These are phyloP conservation scores for Hypomontagnella submonticulosa DNA, from an alignment of 495 filamentous ascomycete species.

Conservation along the genomic window DNA sequence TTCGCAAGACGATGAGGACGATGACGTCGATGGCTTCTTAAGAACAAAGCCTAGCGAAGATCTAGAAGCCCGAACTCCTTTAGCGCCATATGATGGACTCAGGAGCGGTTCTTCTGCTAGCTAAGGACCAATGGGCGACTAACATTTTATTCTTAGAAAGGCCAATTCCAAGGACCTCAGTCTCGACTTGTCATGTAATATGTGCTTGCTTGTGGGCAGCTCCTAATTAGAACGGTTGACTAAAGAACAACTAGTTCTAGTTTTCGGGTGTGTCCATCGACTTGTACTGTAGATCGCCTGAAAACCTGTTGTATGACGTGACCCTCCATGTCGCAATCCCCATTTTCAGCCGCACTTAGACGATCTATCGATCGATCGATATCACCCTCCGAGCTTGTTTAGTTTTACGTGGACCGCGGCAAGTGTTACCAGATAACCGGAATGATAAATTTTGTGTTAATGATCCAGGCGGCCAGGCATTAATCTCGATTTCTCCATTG, in stretches of 20 bases:
- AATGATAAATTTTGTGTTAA: slow-evolving; percentile 10
- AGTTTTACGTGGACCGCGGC: background rate
- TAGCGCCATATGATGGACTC: slow-evolving; percentile 22
- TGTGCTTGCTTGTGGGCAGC: background rate
- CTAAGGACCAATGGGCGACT: slow-evolving; percentile 22
- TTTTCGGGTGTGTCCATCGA: background rate
- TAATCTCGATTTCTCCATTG: slow-evolving; percentile 7
- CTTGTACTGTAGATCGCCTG: background rate
- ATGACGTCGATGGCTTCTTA: slow-evolving; percentile 36
- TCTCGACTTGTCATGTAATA: background rate
- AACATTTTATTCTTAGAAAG: slow-evolving; percentile 29
- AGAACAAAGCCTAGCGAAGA: slow-evolving; percentile 24
- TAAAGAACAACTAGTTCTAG: background rate
- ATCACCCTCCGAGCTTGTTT: background rate
- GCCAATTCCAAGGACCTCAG: slow-evolving; percentile 16
- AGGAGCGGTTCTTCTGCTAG: background rate
- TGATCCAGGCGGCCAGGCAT: background rate
- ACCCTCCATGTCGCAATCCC: background rate
- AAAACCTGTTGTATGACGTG: slow-evolving; percentile 25
- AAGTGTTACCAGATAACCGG: background rate
- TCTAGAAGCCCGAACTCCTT: slow-evolving; percentile 22
- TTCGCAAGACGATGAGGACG: background rate
- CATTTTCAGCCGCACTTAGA: slow-evolving; percentile 22
- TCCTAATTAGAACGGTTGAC: background rate
- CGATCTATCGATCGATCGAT: slow-evolving; percentile 35